phyloP scores from a whole-genome alignment of 441 rosid genomes.

The Corymbia calophylla region DNA sequence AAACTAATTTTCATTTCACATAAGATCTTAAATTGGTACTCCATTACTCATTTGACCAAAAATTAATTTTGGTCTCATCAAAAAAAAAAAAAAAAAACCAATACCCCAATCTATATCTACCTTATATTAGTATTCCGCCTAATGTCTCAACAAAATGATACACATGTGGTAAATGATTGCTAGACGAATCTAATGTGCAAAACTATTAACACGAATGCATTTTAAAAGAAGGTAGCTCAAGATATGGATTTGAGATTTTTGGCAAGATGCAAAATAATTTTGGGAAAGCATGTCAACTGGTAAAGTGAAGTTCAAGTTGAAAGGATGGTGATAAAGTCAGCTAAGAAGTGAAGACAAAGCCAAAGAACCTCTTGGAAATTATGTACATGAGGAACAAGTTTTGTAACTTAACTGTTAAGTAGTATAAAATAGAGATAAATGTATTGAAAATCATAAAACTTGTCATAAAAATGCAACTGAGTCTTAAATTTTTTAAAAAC shows the following conservation, averaged over 20 bases:
- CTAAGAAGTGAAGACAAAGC: neutral
- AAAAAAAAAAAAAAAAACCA: neutral
- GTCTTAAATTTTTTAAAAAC: accelerated
- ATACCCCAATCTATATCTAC: neutral
- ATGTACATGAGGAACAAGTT: neutral
- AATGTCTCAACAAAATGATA: too few relatives aligned
- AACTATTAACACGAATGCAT: neutral
- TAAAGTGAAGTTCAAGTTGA: neutral
- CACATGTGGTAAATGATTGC: neutral
- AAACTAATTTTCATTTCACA: too few relatives aligned
- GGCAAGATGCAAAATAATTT: neutral
- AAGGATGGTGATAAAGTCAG: neutral
- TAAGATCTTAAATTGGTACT: accelerated
- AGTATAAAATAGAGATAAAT: neutral
- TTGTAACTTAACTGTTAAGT: neutral
- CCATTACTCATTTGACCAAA: too few relatives aligned
- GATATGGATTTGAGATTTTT: neutral
- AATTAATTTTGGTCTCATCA: neutral
- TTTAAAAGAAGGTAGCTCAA: neutral
- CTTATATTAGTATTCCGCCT: accelerated
- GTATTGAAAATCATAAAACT: accelerated
- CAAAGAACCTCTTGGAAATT: neutral
- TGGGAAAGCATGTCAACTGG: accelerated
- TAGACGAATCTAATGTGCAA: neutral
- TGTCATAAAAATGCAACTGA: too few relatives aligned